phyloP scores from a whole-genome alignment of 352 stramenopile genomes.

The Thalassiosira mediterranea region DNA sequence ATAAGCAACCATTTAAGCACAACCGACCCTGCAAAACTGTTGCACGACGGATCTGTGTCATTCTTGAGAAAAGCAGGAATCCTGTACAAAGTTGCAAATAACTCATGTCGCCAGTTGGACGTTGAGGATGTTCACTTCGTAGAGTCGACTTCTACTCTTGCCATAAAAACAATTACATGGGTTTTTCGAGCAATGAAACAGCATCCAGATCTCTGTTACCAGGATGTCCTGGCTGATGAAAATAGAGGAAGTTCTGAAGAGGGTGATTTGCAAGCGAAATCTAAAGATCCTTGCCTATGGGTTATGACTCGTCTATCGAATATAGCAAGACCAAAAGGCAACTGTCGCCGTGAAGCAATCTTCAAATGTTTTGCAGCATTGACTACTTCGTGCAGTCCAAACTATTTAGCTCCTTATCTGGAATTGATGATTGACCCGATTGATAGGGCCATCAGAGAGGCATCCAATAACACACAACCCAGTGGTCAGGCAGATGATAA shows the following conservation, averaged over 20 bases:
- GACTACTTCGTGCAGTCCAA: slow-evolving; percentile 44
- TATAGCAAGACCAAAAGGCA: slow-evolving; percentile 80
- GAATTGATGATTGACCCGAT: slow-evolving; percentile 83
- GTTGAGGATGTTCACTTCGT: slow-evolving; percentile 71
- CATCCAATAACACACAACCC: slow-evolving; percentile 53
- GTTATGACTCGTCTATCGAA: slow-evolving; percentile 78
- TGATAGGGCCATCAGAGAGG: slow-evolving; percentile 77
- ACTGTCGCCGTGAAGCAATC: slow-evolving; percentile 68
- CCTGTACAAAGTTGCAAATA: slow-evolving; percentile 74
- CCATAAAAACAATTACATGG: slow-evolving; percentile 76
- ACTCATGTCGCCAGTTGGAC: slow-evolving; percentile 79
- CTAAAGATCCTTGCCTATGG: slow-evolving; percentile 72
- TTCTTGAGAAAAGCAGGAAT: slow-evolving; percentile 61
- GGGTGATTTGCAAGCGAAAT: slow-evolving; percentile 26
- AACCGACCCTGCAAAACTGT: slow-evolving; percentile 44
- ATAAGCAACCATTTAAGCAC: slow-evolving; percentile 60
- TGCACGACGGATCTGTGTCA: slow-evolving; percentile 37
- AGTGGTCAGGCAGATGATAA: slow-evolving; percentile 35
- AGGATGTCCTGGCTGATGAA: slow-evolving; percentile 12
- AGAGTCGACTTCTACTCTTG: slow-evolving; percentile 60
- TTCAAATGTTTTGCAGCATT: slow-evolving; percentile 86
- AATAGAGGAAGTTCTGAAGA: slow-evolving; percentile 28
- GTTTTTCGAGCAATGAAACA: slow-evolving; percentile 69
- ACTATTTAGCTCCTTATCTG: slow-evolving; percentile 69
- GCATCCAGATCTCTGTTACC: slow-evolving; percentile 71